Conservation (phyloP, 139 green algal species). For the Yamagishiella unicocca region DNA sequence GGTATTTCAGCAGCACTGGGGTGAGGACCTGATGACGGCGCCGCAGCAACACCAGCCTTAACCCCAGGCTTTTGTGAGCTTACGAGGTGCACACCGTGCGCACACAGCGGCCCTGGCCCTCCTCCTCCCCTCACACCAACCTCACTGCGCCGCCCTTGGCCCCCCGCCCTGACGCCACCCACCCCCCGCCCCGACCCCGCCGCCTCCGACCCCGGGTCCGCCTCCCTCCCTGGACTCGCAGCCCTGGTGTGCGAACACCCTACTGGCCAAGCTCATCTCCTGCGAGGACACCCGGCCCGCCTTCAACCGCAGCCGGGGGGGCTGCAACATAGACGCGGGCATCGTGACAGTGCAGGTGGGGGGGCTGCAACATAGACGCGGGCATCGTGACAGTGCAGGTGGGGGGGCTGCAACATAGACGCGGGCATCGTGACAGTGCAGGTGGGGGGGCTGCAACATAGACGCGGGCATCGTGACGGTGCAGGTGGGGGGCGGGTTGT, state of each 20-base stretch:
- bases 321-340: conserved; percentile 41
- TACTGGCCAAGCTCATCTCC: conserved; percentile 29
- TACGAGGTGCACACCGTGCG: too few relatives aligned
- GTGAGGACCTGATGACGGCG: too few relatives aligned
- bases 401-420: background rate
- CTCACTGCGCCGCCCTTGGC: too few relatives aligned
- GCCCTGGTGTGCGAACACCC: conserved; percentile 30
- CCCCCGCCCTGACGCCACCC: too few relatives aligned
- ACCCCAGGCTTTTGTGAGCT: too few relatives aligned
- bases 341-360: conserved; percentile 24
- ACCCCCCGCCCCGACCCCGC: background rate
- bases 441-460: background rate
- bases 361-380: background rate
- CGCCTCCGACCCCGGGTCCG: background rate
- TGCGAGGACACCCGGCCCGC: conserved; percentile 28
- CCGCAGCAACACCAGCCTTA: too few relatives aligned
- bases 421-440: background rate
- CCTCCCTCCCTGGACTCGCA: too few relatives aligned
- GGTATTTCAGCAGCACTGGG: too few relatives aligned
- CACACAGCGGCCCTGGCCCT: too few relatives aligned
- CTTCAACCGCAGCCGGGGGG: conserved; percentile 37
- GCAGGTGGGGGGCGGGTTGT: background rate
- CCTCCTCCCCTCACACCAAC: background rate
- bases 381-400: background rate
- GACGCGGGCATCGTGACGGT: background rate